These are phyloP conservation scores for Neolentinus lepideus DNA, from an alignment of 1,284 basidiomycete genomes.

Conservation along the genomic window DNA sequence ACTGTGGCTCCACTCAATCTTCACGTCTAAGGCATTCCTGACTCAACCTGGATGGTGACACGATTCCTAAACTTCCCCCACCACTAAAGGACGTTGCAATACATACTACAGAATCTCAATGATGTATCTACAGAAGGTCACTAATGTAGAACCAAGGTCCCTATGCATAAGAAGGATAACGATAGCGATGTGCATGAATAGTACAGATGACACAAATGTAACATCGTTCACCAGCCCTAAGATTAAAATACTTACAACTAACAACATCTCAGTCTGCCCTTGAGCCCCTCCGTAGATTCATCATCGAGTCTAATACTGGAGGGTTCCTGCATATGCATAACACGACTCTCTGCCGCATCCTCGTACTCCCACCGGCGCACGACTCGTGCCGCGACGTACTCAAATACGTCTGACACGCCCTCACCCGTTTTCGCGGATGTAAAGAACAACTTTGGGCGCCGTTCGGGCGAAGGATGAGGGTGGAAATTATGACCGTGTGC, in stretches of 20 bases:
- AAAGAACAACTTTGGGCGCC: conserved; percentile 58
- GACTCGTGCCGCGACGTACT: conserved; percentile 57
- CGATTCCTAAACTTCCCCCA: no score
- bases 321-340: conserved; percentile 18
- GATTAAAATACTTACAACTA: not conserved
- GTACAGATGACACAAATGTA: no score
- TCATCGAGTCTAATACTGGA: not conserved
- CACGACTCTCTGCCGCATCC: conserved; percentile 33
- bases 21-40: no score
- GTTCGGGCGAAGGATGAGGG: conserved; percentile 30
- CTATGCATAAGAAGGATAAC: not conserved
- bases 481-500: conserved; percentile 9
- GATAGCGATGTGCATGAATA: not conserved
- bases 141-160: not conserved
- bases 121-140: not conserved
- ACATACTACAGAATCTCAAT: not conserved
- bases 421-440: conserved; percentile 70
- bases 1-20: no score
- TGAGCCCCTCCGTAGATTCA: not conserved
- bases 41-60: no score
- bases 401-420: conserved; percentile 62
- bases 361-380: conserved; percentile 56
- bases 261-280: not conserved
- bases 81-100: not conserved
- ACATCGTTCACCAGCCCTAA: not conserved